Base-by-base conservation (phyloP, 306 rosid genomes). In the Quercus suber region DNA sequence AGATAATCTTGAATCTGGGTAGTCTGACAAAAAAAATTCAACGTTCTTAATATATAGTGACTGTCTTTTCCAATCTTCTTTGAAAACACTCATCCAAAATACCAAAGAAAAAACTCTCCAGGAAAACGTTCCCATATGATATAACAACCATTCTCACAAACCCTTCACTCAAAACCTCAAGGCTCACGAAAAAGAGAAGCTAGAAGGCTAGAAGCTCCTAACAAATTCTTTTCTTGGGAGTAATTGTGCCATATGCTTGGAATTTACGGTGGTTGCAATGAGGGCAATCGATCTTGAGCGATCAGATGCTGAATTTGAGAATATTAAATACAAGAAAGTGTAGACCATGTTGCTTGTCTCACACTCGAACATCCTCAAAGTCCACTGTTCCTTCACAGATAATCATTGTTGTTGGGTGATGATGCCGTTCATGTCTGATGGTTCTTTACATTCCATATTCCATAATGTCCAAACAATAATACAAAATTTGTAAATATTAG, bases 351-450 rank as follows among this genome's bases (percentile, higher is more conserved):
- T 90, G 1, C 87, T 86, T 19, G 90, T 91, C 35, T 87, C 86
- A 5, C 97, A 88, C 75, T 92, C 92, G 0, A 91, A 93, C 71
- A 78, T 89, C 33, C 90, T 37, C 43, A 7, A 41, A 41, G 11
- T 8, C 11, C 90, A 87, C 51, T 88, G 93, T 59, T 91, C 89
- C n/a, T 93, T 93, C 89, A 86, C 84, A 0, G 86, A 84, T 0
- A 81, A 77, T 37, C 82, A 23, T 27, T 73, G 86, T 19, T 90
- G 86, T 18, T 91, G 97, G 98, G 92, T 91, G 11, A 94, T 93
- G 6, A 93, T 90, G 92, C 93, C 92, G 0, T 89, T 87, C 86
- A 87, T 87, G 97, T 87, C 89, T 2, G 89, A 80, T 1, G 94
- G 97, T 0, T 93, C 93, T 4, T 18, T 88, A 3, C 89, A 87